Evolutionary conservation across 2,329 filamentous ascomycete species (phyloP).

Genomic region (Capronia coronata): DNA sequence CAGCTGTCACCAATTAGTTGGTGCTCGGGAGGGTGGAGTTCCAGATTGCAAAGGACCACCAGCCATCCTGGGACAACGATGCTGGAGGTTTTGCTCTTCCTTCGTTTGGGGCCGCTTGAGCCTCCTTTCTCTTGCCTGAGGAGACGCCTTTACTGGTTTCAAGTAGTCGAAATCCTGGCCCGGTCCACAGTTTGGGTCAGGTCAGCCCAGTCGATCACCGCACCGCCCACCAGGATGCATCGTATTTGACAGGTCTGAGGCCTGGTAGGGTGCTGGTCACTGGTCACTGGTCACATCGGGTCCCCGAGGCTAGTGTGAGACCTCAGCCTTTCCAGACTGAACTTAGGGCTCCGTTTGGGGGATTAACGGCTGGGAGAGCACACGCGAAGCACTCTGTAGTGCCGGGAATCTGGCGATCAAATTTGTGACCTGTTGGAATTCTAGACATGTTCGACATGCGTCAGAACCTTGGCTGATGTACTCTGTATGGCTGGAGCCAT

Average conservation of each 20-base stretch:
- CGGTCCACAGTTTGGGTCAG: slow-evolving; percentile 9
- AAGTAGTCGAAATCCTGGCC: slow-evolving; percentile 9
- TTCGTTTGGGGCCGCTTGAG: slow-evolving; percentile 15
- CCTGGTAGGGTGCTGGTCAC: neutral
- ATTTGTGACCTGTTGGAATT: neutral
- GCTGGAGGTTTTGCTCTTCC: slow-evolving; percentile 2
- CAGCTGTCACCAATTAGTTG: neutral
- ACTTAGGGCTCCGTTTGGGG: no score
- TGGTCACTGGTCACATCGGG: no score
- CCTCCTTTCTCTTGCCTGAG: slow-evolving; percentile 9
- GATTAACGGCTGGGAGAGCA: no score
- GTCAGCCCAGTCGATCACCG: slow-evolving; percentile 3
- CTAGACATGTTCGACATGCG: neutral
- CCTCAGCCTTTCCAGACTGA: neutral
- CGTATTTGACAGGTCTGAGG: slow-evolving; percentile 1
- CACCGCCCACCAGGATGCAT: neutral
- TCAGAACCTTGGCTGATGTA: no score
- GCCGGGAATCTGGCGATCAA: neutral
- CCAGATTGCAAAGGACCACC: slow-evolving; percentile 15
- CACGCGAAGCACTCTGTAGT: neutral
- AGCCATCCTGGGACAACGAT: slow-evolving; percentile 15
- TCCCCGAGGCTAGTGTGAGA: neutral
- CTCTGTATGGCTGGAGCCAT: no score
- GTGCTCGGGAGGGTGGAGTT: neutral
- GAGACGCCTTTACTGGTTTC: slow-evolving; percentile 15